Conservation (phyloP, 257 asterid species). For the Solanum paucissectum region DNA sequence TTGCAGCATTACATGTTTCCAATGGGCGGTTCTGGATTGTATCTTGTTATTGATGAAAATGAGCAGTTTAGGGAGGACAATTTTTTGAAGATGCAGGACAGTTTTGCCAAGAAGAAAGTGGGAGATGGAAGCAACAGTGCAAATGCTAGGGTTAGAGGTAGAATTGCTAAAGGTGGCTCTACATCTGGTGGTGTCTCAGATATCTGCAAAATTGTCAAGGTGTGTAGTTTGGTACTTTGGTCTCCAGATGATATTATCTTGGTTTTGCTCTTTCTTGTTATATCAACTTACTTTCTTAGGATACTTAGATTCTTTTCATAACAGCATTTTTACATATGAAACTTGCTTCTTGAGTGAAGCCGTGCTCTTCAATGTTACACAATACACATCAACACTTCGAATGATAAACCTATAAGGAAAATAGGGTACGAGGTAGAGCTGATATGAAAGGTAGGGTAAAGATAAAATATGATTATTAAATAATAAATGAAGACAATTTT, state of each 20-base stretch:
- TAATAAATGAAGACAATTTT: too few relatives aligned
- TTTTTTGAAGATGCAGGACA: conserved; percentile 75
- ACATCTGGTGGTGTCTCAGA: conserved; percentile 76
- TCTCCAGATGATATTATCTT: neutral
- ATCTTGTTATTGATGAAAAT: conserved; percentile 90
- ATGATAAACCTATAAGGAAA: neutral
- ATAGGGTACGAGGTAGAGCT: neutral
- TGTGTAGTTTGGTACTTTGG: conserved; percentile 7
- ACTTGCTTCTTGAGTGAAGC: neutral
- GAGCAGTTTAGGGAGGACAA: conserved; percentile 91
- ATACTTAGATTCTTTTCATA: neutral
- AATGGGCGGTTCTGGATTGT: conserved; percentile 86
- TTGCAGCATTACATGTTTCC: conserved; percentile 95
- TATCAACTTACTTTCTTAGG: neutral
- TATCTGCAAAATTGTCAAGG: conserved; percentile 94
- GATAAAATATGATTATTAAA: neutral
- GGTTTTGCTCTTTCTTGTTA: neutral
- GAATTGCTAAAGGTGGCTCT: conserved; percentile 66
- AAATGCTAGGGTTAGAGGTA: conserved; percentile 48
- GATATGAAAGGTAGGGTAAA: neutral
- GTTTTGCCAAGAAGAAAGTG: conserved; percentile 45
- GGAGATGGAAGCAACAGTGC: conserved; percentile 43
- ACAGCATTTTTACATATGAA: neutral
- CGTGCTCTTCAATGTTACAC: neutral
- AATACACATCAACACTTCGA: neutral